A percentile compares a stretch with the other conserved stretches of the same genome.
phyloP scores from a whole-genome alignment of 139 green algal genomes.

The Klebsormidium nitens region DNA sequence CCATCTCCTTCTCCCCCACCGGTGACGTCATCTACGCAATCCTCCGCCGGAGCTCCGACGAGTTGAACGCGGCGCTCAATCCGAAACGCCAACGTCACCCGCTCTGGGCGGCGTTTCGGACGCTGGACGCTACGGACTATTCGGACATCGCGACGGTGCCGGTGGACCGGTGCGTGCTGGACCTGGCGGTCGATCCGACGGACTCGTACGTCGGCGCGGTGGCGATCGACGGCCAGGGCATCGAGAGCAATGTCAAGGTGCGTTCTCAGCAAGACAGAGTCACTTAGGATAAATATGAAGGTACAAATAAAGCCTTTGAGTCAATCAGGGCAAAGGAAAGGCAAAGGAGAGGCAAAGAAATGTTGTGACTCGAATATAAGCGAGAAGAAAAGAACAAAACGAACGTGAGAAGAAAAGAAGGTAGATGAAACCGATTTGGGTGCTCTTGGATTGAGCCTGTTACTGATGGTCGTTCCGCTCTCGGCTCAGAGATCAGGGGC shows the following conservation, averaged over 20 bases:
- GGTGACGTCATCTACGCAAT: conserved; percentile 48
- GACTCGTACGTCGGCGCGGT: conserved; percentile 58
- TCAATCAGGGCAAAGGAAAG: background rate
- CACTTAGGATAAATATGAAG: background rate
- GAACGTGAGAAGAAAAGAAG: background rate
- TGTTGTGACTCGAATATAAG: background rate
- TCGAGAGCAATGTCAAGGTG: conserved; percentile 9
- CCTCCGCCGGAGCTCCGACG: conserved; percentile 41
- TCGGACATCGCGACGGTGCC: conserved; percentile 59
- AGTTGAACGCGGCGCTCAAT: conserved; percentile 16
- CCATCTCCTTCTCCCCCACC: conserved; percentile 44
- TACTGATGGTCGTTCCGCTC: background rate
- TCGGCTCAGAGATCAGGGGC: background rate
- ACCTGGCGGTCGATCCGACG: conserved; percentile 54
- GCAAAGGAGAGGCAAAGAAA: conserved; percentile 13
- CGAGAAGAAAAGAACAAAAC: background rate
- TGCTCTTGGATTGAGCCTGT: too few species aligned
- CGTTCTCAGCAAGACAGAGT: background rate
- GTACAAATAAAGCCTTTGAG: background rate
- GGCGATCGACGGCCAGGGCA: conserved; percentile 49
- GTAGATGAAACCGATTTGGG: too few species aligned
- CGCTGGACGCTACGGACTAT: conserved; percentile 59
- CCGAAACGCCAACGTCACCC: conserved; percentile 49
- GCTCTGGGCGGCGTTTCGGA: conserved; percentile 59
- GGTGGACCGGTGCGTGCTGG: conserved; percentile 57